Base-by-base conservation (phyloP, 139 green algal species). In the Chlamydomonas incerta region DNA sequence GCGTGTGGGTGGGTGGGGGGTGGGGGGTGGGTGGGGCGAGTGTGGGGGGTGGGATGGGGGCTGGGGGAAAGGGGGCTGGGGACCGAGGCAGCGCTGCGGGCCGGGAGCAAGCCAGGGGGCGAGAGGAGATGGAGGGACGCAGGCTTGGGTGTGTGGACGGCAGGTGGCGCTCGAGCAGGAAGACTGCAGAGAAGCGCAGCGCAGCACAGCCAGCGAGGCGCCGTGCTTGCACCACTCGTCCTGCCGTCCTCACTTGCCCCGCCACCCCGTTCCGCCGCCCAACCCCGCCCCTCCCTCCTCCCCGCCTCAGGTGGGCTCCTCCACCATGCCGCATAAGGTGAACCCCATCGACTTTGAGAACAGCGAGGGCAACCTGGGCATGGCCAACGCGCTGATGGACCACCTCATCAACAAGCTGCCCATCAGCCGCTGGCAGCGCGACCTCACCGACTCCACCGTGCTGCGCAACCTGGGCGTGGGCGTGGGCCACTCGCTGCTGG, bases 271-370 rank as follows among this genome's bases (percentile, higher is more conserved):
- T 46, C 33, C n/a, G 4, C 50, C 35, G 80, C 55, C 31, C 29
- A n/a, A n/a, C n/a, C n/a, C n/a, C n/a, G n/a, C n/a, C n/a, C n/a
- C n/a, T n/a, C n/a, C n/a, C n/a, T n/a, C n/a, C n/a, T n/a, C n/a
- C n/a, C n/a, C n/a, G n/a, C 84, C 84, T 52, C 87, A 95, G 92
- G 95, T 99, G 3, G 97, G 97, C 21, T 98, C 94, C 57, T 97
- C 93, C 71, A 99, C 97, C 31, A 99, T 99, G 97, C 97, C 97
- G 0, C 97, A 99, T 93, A 99, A 99, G 93, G 96, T 99, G 31
- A 99, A 99, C 91, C 98, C 98, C 58, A 99, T 99, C 71, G 98
- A 99, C 93, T 99, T 99, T 94, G 97, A 99, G 88, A 99, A 99
- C 95, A 95, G 86, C 55, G 98, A 99, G 92, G 98, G 98, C 85